phyloP scores from a whole-genome alignment of 345 rosid species.

The Cardiospermum halicacabum region DNA sequence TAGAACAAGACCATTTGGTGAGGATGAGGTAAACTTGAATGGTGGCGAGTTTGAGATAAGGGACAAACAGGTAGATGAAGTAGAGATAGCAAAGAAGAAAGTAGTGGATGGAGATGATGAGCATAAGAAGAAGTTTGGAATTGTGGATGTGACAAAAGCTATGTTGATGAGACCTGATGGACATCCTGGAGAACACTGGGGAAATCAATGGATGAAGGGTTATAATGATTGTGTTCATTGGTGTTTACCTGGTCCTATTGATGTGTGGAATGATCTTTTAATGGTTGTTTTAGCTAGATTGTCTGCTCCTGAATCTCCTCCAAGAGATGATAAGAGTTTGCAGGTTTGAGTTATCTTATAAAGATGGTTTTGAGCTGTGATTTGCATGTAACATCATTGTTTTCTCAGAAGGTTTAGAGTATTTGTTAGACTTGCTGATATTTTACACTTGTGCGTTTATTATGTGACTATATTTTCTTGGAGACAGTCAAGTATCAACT shows the following conservation, averaged over 20 bases:
- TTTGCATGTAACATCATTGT: background rate
- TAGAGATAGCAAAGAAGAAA: slow-evolving; percentile 19
- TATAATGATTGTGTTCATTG: slow-evolving; percentile 79
- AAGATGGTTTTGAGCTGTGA: background rate
- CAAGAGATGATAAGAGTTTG: background rate
- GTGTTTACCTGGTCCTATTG: slow-evolving; percentile 91
- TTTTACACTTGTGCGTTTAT: too few relatives aligned
- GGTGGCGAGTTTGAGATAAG: slow-evolving; percentile 47
- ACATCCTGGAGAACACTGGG: slow-evolving; percentile 68
- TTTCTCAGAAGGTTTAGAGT: too few relatives aligned
- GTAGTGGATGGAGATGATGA: too few relatives aligned
- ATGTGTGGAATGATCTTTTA: slow-evolving; percentile 70
- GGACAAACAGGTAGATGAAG: slow-evolving; percentile 46
- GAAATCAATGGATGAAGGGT: slow-evolving; percentile 77
- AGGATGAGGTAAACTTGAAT: slow-evolving; percentile 16
- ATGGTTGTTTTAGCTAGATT: slow-evolving; percentile 38
- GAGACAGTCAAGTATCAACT: too few relatives aligned
- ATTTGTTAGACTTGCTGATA: too few relatives aligned
- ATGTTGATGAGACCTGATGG: slow-evolving; percentile 87
- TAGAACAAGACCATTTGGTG: slow-evolving; percentile 45
- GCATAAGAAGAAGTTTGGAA: slow-evolving; percentile 36
- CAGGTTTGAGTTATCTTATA: too few relatives aligned
- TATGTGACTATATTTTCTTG: too few relatives aligned
- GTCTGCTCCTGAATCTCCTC: slow-evolving; percentile 9
- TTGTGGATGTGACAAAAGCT: slow-evolving; percentile 58